phyloP scores from a whole-genome alignment of 805 yeast genomes.

The Monosporozyma unispora region DNA sequence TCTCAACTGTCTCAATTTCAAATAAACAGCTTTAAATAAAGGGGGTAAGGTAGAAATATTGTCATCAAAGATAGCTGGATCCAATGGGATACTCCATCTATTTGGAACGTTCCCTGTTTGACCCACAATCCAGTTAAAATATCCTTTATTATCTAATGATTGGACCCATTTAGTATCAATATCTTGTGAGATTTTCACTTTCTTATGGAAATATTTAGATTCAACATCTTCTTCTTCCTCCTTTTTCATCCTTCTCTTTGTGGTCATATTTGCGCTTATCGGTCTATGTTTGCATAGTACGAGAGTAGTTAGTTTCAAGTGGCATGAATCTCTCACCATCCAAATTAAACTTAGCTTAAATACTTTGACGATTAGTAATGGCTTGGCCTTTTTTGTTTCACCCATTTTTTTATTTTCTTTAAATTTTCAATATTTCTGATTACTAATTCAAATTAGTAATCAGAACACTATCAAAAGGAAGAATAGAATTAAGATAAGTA shows the following conservation, averaged over 20 bases:
- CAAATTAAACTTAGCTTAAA: not conserved
- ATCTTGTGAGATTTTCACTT: not conserved
- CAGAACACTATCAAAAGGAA: slow-evolving; percentile 36
- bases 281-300: not conserved
- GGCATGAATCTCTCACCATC: no score
- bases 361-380: not conserved
- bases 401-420: not conserved
- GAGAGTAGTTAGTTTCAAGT: no score
- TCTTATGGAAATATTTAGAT: slow-evolving; percentile 18
- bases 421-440: not conserved
- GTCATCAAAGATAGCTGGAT: not conserved
- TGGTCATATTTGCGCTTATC: not conserved
- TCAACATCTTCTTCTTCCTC: slow-evolving; percentile 4
- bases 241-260: not conserved
- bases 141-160: slow-evolving; percentile 16
- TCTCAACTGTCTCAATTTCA: slow-evolving; percentile 56
- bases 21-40: slow-evolving; percentile 49
- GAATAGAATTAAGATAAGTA: slow-evolving; percentile 36
- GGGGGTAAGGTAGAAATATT: slow-evolving; percentile 24
- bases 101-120: slow-evolving; percentile 21
- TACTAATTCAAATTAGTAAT: not conserved
- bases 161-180: not conserved
- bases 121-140: slow-evolving; percentile 20
- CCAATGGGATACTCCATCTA: slow-evolving; percentile 16
- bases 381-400: not conserved